phyloP scores from a whole-genome alignment of 2,329 filamentous ascomycete species.

The Penicillium occitanis region DNA sequence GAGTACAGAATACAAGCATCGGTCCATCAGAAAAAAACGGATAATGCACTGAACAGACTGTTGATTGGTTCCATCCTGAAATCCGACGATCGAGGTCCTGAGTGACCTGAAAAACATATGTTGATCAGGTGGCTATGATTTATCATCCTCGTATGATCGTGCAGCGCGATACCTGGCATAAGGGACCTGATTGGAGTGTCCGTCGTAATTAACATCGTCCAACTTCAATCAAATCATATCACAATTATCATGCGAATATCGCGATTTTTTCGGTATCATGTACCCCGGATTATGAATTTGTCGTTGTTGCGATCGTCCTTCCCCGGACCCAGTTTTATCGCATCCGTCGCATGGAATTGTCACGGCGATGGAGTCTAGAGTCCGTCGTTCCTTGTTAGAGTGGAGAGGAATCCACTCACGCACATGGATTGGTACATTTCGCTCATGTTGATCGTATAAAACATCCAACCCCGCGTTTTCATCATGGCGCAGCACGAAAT shows the following conservation, averaged over 20 bases:
- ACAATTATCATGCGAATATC: not conserved
- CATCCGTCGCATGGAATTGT: constrained; percentile 12
- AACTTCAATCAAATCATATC: not conserved
- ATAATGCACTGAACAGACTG: not conserved
- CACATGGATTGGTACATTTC: constrained; percentile 5
- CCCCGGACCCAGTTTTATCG: constrained; percentile 21
- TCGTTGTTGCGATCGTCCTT: constrained; percentile 15
- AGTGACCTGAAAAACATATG: not conserved
- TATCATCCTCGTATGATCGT: not conserved
- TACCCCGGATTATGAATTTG: constrained; percentile 20
- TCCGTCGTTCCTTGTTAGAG: constrained; percentile 2
- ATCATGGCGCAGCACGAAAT: not conserved
- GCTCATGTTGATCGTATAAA: constrained; percentile 1
- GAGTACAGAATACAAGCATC: not conserved
- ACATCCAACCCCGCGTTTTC: not conserved
- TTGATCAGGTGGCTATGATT: not conserved
- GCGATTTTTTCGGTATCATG: not conserved
- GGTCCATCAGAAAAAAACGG: not conserved
- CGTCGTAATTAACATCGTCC: not conserved
- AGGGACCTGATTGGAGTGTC: not conserved
- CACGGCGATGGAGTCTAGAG: constrained; percentile 7
- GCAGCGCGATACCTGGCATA: not conserved
- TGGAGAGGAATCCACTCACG: constrained; percentile 21
- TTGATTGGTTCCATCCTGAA: not conserved
- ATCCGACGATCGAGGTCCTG: not conserved